These are phyloP conservation scores for Teratosphaeria pseudoeucalypti DNA, from an alignment of 2,329 filamentous ascomycete genomes.

Conservation along the genomic window DNA sequence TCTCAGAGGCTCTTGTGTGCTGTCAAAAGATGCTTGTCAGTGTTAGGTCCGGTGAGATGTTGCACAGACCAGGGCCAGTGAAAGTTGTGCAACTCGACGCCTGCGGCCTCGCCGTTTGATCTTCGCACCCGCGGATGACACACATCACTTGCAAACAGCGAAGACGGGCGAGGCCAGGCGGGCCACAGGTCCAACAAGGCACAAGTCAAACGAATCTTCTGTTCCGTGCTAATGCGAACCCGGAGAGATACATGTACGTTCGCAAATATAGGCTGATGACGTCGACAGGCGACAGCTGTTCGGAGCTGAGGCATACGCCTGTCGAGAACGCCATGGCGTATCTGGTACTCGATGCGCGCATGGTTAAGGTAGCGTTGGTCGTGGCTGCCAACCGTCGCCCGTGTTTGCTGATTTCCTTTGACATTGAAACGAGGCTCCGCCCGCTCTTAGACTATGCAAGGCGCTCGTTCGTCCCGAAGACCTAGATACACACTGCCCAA, in stretches of 20 bases:
- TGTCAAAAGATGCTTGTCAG: background rate
- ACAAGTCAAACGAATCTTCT: background rate
- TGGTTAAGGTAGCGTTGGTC: conserved; percentile 2
- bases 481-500: background rate
- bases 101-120: background rate
- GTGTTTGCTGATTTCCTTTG: conserved; percentile 4
- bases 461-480: background rate
- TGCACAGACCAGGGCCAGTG: background rate
- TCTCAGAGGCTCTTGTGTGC: background rate
- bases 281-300: background rate
- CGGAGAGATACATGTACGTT: background rate
- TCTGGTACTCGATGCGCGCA: conserved; percentile 1
- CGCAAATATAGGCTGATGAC: background rate
- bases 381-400: conserved; percentile 6
- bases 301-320: background rate
- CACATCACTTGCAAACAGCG: background rate
- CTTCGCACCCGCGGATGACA: background rate
- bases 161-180: background rate
- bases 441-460: conserved; percentile 1
- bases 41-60: background rate
- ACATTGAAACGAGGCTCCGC: background rate
- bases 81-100: background rate
- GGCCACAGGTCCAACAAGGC: background rate
- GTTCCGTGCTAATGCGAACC: background rate
- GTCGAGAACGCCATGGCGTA: conserved; percentile 3